A percentile compares a stretch with the other conserved stretches of the same genome.
These are phyloP conservation scores for Talaromyces islandicus DNA, from an alignment of 2,329 filamentous ascomycete genomes.

Conservation along the genomic window DNA sequence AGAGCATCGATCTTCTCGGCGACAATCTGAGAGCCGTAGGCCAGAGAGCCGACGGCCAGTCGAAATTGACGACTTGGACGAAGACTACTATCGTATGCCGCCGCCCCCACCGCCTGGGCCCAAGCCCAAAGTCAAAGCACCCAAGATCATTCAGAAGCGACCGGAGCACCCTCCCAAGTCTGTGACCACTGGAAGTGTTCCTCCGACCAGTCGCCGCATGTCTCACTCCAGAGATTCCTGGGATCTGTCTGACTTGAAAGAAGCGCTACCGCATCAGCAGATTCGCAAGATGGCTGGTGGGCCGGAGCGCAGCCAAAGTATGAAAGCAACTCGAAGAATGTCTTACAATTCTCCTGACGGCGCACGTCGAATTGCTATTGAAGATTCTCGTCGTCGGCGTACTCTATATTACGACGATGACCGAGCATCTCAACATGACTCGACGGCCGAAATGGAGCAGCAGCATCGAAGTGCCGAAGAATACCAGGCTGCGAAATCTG, in stretches of 20 bases:
- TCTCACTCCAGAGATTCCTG: conserved; percentile 21
- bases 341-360: conserved; percentile 28
- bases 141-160: conserved; percentile 32
- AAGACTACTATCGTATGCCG: conserved; percentile 40
- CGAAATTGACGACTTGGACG: conserved; percentile 24
- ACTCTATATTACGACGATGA: conserved; percentile 25
- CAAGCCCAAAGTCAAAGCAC: conserved; percentile 20
- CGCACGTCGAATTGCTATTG: conserved; percentile 27
- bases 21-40: conserved; percentile 17
- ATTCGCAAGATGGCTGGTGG: conserved; percentile 23
- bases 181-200: conserved; percentile 23
- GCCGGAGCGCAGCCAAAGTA: conserved; percentile 29
- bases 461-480: conserved; percentile 32
- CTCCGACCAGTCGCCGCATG: conserved; percentile 20
- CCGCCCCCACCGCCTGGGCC: conserved; percentile 26
- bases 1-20: conserved; percentile 23
- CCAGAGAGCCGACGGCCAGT: background rate
- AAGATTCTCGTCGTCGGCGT: conserved; percentile 28
- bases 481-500: conserved; percentile 32
- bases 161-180: conserved; percentile 26
- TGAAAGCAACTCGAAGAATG: conserved; percentile 22
- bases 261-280: conserved; percentile 25
- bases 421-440: background rate
- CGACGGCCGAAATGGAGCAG: conserved; percentile 24
- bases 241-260: conserved; percentile 29